Evolutionary conservation across 306 rosid genomes (phyloP), one percentile per base, ranked within the genome.

Genomic region (Nissolia schottii): DNA sequence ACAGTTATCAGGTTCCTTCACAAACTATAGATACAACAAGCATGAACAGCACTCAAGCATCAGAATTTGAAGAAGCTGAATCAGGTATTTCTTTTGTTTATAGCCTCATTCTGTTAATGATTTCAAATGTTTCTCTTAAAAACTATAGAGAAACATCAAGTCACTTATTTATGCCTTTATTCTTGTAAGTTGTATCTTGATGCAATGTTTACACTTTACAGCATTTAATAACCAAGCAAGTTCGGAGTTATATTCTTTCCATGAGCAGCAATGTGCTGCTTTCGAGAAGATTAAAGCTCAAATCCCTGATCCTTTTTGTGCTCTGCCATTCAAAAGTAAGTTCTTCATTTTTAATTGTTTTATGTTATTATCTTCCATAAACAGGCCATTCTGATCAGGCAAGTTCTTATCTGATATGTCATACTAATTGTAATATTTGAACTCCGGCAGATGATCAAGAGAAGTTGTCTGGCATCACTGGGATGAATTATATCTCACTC

Each of bases 31-130:
- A 89, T 19, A 78, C 87, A 31, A 75, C 84, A 69, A 85, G 92
- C 87, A 82, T 85, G 48, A 88, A 70, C 61, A 88, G 85, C 79
- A 75, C 81, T 57, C 91, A 83, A 71, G 79, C 86, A 66, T 81
- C 98, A 61, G 94, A 87, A 59, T 86, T 65, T 18, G 98, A 88
- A 85, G 96, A 90, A 72, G 86, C 86, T 38, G 95, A 90, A 82
- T 90, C 98, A 53, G 98, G 96, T 88, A 58, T 41, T 54, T 55
- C 18, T 76, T 12, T 31, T 68, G 65, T 37, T 53, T 8, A 32
- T 65, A 49, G 48, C 77, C 70, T 73, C n/a, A 58, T 75, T 40
- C 45, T 72, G 22, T 60, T 28, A 43, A 27, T 28, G 1, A 31
- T 73, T 51, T 29, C 20, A 51, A 49, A 16, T 67, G 53, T 16